Conservation (phyloP, 1,139 yeast species). For the Diutina sp. region DNA sequence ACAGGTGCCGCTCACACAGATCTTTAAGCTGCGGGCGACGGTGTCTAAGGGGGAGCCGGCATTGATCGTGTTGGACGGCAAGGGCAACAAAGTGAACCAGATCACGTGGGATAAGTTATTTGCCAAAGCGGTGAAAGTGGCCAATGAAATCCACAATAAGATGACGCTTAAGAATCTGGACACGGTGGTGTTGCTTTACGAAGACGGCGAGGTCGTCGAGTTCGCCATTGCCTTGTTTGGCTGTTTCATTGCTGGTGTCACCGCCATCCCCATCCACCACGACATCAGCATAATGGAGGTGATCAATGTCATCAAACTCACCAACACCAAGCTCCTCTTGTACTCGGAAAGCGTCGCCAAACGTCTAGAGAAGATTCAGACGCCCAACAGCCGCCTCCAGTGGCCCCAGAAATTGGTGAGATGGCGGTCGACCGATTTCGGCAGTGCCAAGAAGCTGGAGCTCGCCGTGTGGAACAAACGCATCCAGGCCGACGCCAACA, state of each 20-base stretch:
- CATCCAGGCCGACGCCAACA: constrained; percentile 8
- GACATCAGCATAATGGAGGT: constrained; percentile 58
- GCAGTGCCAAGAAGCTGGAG: constrained; percentile 41
- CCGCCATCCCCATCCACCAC: constrained; percentile 86
- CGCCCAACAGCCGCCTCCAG: constrained; percentile 19
- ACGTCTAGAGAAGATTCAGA: constrained; percentile 45
- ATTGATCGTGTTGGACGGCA: constrained; percentile 55
- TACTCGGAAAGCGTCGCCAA: constrained; percentile 72
- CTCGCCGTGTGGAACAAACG: constrained; percentile 17
- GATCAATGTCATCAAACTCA: constrained; percentile 52
- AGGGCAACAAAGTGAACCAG: constrained; percentile 66
- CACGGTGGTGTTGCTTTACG: constrained; percentile 73
- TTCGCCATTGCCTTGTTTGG: constrained; percentile 81
- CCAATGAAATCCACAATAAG: constrained; percentile 73
- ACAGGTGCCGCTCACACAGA: constrained; percentile 35
- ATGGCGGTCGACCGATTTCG: constrained; percentile 87
- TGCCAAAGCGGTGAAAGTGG: constrained; percentile 73
- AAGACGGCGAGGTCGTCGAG: constrained; percentile 74
- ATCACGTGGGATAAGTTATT: constrained; percentile 90
- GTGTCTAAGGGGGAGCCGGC: constrained; percentile 60
- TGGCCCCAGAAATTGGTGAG: constrained; percentile 41
- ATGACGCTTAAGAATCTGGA: constrained; percentile 63
- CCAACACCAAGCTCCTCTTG: constrained; percentile 68
- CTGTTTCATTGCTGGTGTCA: constrained; percentile 85
- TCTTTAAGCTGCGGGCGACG: constrained; percentile 60